Base-by-base conservation (phyloP, 352 stramenopile genomes). In the Pythium angustatum region DNA sequence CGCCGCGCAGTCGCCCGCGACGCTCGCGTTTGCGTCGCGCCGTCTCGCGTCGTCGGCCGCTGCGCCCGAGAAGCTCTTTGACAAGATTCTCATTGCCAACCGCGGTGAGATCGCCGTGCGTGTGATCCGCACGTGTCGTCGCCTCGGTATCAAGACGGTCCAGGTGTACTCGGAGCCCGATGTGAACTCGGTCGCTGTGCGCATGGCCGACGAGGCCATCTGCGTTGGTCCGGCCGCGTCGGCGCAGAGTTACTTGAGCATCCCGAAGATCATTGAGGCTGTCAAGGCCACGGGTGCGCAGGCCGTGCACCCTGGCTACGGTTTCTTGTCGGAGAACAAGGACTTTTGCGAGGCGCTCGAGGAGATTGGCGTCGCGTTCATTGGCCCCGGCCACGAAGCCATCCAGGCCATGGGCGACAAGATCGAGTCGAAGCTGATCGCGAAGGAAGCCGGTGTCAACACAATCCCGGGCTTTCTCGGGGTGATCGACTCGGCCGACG, bases 1-100 rank as follows among this genome's bases (percentile, higher is more conserved):
- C 30, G 49, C 49, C 0, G 28, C 49, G 19, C 14, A 40, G 10
- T 5, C 30, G 5, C 17, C 49, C 19, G 96, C 43, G 97, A 96
- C 27, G 99, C 99, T 72, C 96, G 96, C 31, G 99, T 99, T 96
- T 81, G 97, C 43, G 94, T 99, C 5, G 96, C 94, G 27, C 97
- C 45, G 90, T 70, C 71, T 78, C 26, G 53, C 75, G 49, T 53
- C 76, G 47, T 66, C 69, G 40, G 54, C 49, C 10, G n/a, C 68
- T 15, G 41, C 68, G 11, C 31, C 65, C 4, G 72, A 44, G 88
- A 94, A 64, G 92, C 98, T 59, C 66, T 90, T 97, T 67, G 75
- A 88, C 63, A 97, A 97, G 76, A 96, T 97, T 51, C 75, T 97
- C 5, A 83, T 97, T 63, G 91, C 91, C 36, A 97, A 97, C 70